phyloP scores from a whole-genome alignment of 805 yeast genomes.

The Yarrowia phangngaensis region DNA sequence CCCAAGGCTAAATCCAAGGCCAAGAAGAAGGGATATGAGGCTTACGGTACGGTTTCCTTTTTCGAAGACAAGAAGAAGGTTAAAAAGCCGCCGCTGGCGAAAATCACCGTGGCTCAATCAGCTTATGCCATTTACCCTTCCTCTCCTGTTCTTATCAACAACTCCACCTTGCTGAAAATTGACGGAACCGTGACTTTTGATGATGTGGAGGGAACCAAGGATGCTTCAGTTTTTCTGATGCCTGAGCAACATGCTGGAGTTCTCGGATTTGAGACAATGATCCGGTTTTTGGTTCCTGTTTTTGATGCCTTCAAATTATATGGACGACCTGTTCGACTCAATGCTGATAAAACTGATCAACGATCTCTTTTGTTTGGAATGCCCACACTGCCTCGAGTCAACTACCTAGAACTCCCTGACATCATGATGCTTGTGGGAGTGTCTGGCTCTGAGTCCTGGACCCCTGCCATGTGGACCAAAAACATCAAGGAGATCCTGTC shows the following conservation, averaged over 20 bases:
- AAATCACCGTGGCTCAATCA: constrained; percentile 61
- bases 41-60: constrained; percentile 64
- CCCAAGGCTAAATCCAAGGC: constrained; percentile 43
- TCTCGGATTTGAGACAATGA: constrained; percentile 77
- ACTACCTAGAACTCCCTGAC: constrained; percentile 66
- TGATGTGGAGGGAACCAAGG: constrained; percentile 44
- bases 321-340: constrained; percentile 74
- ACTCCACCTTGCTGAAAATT: constrained; percentile 80
- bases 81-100: constrained; percentile 71
- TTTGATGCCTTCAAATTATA: constrained; percentile 73
- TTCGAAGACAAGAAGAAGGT: constrained; percentile 74
- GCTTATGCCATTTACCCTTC: constrained; percentile 93
- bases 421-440: constrained; percentile 44
- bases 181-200: constrained; percentile 64
- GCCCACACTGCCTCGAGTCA: constrained; percentile 74
- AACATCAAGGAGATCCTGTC: constrained; percentile 55
- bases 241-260: constrained; percentile 82
- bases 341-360: constrained; percentile 65
- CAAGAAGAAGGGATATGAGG: constrained; percentile 43
- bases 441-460: constrained; percentile 48
- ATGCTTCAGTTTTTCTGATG: constrained; percentile 70
- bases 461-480: constrained; percentile 55
- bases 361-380: constrained; percentile 71
- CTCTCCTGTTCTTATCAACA: constrained; percentile 72
- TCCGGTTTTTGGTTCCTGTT: constrained; percentile 70